Evolutionary conservation across 192 early-diverging fungal species (phyloP).

Genomic region (Paraglomus brasilianum): DNA sequence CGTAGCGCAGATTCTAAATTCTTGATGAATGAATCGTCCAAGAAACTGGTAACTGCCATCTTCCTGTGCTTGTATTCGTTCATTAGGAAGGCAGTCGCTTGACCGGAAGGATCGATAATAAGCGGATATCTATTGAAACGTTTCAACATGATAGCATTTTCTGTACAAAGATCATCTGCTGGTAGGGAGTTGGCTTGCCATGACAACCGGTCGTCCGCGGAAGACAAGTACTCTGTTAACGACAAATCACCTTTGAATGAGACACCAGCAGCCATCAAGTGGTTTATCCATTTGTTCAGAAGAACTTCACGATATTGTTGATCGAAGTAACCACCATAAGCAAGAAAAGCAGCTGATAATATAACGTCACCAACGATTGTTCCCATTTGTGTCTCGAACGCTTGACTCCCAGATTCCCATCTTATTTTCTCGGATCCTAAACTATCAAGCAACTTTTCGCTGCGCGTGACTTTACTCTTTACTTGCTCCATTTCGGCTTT

Average conservation of each 20-base stretch:
- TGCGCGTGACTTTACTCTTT: slow-evolving; percentile 90
- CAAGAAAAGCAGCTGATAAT: slow-evolving; percentile 88
- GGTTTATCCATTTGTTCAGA: slow-evolving; percentile 73
- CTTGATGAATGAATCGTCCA: slow-evolving; percentile 97
- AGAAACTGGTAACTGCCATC: slow-evolving; percentile 94
- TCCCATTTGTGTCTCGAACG: slow-evolving; percentile 95
- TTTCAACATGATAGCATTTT: slow-evolving; percentile 98
- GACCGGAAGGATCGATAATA: slow-evolving; percentile 96
- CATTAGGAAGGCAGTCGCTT: slow-evolving; percentile 85
- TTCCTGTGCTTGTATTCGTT: slow-evolving; percentile 84
- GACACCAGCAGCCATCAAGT: slow-evolving; percentile 66
- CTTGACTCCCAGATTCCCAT: slow-evolving; percentile 86
- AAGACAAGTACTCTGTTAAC: slow-evolving; percentile 86
- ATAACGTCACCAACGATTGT: slow-evolving; percentile 98
- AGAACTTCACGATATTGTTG: slow-evolving; percentile 89
- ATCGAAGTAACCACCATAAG: slow-evolving; percentile 98
- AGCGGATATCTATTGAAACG: slow-evolving; percentile 96
- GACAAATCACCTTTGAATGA: slow-evolving; percentile 79
- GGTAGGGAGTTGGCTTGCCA: slow-evolving; percentile 88
- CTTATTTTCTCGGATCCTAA: slow-evolving; percentile 90
- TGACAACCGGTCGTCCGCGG: slow-evolving; percentile 84
- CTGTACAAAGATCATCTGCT: slow-evolving; percentile 89
- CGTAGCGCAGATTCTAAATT: slow-evolving; percentile 95
- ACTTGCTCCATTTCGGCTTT: slow-evolving; percentile 93
- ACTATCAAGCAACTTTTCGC: slow-evolving; percentile 80